Evolutionary conservation across 2,329 filamentous ascomycete genomes (phyloP).

Genomic region (Geosmithia flava): DNA sequence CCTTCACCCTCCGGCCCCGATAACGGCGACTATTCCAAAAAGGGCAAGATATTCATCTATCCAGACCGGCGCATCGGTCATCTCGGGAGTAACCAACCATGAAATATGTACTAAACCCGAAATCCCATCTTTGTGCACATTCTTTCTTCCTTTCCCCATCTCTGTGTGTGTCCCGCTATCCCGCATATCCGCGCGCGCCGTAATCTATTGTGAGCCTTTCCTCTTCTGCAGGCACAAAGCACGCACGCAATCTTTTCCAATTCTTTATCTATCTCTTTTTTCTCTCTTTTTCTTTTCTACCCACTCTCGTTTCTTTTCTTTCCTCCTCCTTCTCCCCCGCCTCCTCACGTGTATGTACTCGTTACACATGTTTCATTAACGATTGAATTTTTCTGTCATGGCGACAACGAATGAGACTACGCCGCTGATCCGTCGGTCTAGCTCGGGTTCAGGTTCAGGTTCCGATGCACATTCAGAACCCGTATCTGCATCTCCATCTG

Average conservation of each 20-base stretch:
- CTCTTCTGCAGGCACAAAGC: no score
- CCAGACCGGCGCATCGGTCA: not conserved
- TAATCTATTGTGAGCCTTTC: not conserved
- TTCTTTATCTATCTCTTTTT: not conserved
- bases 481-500: no score
- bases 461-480: not conserved
- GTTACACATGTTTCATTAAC: no score
- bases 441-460: not conserved
- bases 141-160: not conserved
- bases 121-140: not conserved
- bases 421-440: constrained; percentile 1
- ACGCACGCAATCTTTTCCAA: not conserved
- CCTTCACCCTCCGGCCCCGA: not conserved
- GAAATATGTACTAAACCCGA: not conserved
- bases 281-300: not conserved
- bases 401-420: not conserved
- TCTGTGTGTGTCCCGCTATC: not conserved
- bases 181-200: no score
- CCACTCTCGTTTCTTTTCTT: not conserved
- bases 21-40: not conserved
- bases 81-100: not conserved
- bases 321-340: not conserved
- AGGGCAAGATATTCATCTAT: not conserved
- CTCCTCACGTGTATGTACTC: not conserved
- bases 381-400: not conserved